Evolutionary conservation across 768 basidiomycete genomes (phyloP), one percentile per base, ranked within the genome.

Genomic region (Cantharellus cinnabarinus): DNA sequence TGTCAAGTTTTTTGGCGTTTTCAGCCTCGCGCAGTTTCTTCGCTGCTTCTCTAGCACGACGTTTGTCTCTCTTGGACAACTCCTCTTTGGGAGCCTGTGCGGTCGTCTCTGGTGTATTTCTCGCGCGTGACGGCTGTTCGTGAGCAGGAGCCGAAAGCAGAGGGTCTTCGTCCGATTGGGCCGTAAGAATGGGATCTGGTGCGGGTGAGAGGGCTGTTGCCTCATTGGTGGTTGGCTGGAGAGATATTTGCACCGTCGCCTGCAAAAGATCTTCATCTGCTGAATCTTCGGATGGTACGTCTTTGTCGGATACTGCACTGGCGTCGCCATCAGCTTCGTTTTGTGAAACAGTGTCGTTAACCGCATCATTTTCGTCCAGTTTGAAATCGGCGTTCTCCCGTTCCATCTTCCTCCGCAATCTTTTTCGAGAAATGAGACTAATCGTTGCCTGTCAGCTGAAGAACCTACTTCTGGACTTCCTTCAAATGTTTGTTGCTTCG

Each of bases 401-500:
- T 63, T 73, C 67, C 86, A 99, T 95, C 65, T 86, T 78, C 64
- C 74, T 74, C 68, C 78, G 80, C 60, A 99, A 66, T 63, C 73
- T 74, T 60, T 3, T 14, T 3, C 5, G 10, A 2, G 5, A 37
- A n/a, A 50, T 42, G 3, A 53, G 41, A 3, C 14, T 56, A 20
- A 2, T 20, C 20, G 41, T 29, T 40, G 20, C 35, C 41, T 15
- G 56, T 5, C 42, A 54, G 35, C 52, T 10, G 4, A 2, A 5
- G 35, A 2, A 66, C 73, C 56, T 59, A 74, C 72, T 73, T 74
- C 66, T 88, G 87, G 7, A 98, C 80, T 62, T 90, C 87, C 69
- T 84, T 88, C 67, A 86, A 67, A 66, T 99, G 95, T 69, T 90
- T 95, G 71, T 85, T 85, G 69, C 91, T 95, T 63, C 91, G 75